A percentile compares a stretch with the other conserved stretches of the same genome.
phyloP scores from a whole-genome alignment of 306 rosid species.

The Dalbergia oliveri region DNA sequence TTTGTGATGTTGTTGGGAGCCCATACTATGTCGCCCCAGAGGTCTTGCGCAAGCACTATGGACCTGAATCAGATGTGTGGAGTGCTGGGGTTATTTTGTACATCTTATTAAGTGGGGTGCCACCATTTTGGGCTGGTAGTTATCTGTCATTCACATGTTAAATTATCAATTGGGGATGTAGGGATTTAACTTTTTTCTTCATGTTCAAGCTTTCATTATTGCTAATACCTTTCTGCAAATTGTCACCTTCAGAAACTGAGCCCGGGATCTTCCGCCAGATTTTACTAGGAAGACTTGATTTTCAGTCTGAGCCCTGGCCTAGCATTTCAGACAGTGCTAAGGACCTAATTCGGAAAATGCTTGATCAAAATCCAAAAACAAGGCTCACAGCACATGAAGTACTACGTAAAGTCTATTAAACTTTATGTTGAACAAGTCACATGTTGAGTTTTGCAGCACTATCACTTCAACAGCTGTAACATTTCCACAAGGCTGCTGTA shows the following conservation, averaged over 20 bases:
- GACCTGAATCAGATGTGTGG: slow-evolving; percentile 74
- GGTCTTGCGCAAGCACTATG: slow-evolving; percentile 70
- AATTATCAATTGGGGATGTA: slow-evolving; percentile 25
- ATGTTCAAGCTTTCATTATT: slow-evolving; percentile 28
- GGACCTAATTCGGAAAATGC: slow-evolving; percentile 69
- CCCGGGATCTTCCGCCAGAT: slow-evolving; percentile 65
- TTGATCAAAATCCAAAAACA: slow-evolving; percentile 62
- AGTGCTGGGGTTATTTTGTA: slow-evolving; percentile 74
- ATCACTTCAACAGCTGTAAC: not conserved
- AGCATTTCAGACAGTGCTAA: slow-evolving; percentile 69
- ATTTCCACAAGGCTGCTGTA: slow-evolving; percentile 26
- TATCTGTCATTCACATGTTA: slow-evolving; percentile 37
- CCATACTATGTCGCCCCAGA: slow-evolving; percentile 79
- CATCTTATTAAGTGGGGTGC: slow-evolving; percentile 72
- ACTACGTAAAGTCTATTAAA: slow-evolving; percentile 54
- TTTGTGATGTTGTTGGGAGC: slow-evolving; percentile 72
- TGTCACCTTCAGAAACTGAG: slow-evolving; percentile 59
- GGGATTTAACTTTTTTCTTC: slow-evolving; percentile 27
- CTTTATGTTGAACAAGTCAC: not conserved
- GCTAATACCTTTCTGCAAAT: slow-evolving; percentile 40
- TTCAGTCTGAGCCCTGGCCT: slow-evolving; percentile 76
- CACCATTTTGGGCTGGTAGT: slow-evolving; percentile 80
- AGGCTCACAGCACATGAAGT: slow-evolving; percentile 67
- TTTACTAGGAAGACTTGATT: slow-evolving; percentile 61
- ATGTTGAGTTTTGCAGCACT: slow-evolving; percentile 7